Percentiles rank a stretch among this genome's conserved stretches.
phyloP scores from a whole-genome alignment of 2,329 filamentous ascomycete species.

The Fusarium verticillioides region DNA sequence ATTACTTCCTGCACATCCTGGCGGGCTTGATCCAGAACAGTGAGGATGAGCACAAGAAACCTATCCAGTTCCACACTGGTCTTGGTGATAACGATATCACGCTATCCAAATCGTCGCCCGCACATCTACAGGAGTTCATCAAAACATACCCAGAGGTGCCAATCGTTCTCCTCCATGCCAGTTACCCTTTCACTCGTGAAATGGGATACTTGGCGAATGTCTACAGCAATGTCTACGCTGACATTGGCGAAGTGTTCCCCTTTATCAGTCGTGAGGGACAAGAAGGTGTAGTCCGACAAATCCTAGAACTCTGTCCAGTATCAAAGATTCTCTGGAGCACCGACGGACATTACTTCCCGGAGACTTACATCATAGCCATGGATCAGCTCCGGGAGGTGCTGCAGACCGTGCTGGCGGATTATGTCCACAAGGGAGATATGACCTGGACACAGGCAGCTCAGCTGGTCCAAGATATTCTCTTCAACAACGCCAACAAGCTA shows the following conservation, averaged over 20 bases:
- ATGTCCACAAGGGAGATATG: conserved; percentile 72
- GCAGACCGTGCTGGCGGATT: conserved; percentile 73
- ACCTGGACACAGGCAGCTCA: conserved; percentile 69
- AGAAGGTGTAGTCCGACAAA: conserved; percentile 74
- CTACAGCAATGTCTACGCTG: conserved; percentile 83
- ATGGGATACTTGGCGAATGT: conserved; percentile 81
- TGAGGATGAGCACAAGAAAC: conserved; percentile 66
- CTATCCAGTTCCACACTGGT: conserved; percentile 86
- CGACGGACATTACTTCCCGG: conserved; percentile 82
- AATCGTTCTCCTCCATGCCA: conserved; percentile 81
- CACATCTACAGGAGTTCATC: conserved; percentile 79
- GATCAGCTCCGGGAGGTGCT: conserved; percentile 77
- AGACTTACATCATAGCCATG: conserved; percentile 79
- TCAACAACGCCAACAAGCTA: conserved; percentile 80
- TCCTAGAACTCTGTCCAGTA: conserved; percentile 78
- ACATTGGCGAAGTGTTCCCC: conserved; percentile 86
- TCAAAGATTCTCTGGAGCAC: conserved; percentile 84
- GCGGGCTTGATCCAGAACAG: conserved; percentile 67
- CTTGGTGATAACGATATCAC: conserved; percentile 83
- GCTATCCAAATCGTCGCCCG: conserved; percentile 76
- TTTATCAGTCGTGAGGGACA: conserved; percentile 82
- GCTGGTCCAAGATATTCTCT: conserved; percentile 75
- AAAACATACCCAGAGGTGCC: conserved; percentile 74
- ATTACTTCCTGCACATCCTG: conserved; percentile 73
- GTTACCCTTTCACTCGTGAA: conserved; percentile 84